phyloP scores from a whole-genome alignment of 179 eudicot genomes.

The Spinacia oleracea region DNA sequence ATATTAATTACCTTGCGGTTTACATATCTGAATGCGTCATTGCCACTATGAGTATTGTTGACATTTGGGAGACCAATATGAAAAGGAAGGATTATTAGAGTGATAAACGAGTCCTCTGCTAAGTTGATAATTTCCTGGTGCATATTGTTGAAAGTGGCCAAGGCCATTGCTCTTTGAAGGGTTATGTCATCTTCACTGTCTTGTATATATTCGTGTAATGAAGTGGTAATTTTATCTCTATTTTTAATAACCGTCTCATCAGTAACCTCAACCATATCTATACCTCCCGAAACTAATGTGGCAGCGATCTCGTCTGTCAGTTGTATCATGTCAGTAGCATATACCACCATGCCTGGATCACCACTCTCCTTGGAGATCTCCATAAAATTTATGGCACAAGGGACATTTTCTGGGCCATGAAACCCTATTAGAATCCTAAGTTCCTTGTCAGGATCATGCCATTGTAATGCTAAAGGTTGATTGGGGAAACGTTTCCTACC shows the following conservation, averaged over 20 bases:
- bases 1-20: conserved; percentile 98
- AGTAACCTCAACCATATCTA: conserved; percentile 52
- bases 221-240: conserved; percentile 54
- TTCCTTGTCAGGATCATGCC: conserved; percentile 64
- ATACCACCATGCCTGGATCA: conserved; percentile 71
- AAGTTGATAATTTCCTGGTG: conserved; percentile 72
- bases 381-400: conserved; percentile 62
- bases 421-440: conserved; percentile 64
- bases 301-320: conserved; percentile 72
- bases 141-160: conserved; percentile 64
- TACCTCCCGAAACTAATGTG: conserved; percentile 51
- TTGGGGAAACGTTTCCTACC: conserved; percentile 69
- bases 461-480: conserved; percentile 75
- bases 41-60: conserved; percentile 45
- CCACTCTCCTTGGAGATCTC: conserved; percentile 64
- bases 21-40: conserved; percentile 68
- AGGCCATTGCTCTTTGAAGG: conserved; percentile 52
- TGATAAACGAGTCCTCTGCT: conserved; percentile 62
- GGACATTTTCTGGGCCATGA: conserved; percentile 60
- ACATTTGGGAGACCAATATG: conserved; percentile 48
- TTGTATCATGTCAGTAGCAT: conserved; percentile 78
- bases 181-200: conserved; percentile 50
- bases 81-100: conserved; percentile 71
- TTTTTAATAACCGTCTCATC: conserved; percentile 49
- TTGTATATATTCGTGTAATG: conserved; percentile 42